Evolutionary conservation across 768 basidiomycete species (phyloP).

Genomic region (Crassisporium funariophilum): DNA sequence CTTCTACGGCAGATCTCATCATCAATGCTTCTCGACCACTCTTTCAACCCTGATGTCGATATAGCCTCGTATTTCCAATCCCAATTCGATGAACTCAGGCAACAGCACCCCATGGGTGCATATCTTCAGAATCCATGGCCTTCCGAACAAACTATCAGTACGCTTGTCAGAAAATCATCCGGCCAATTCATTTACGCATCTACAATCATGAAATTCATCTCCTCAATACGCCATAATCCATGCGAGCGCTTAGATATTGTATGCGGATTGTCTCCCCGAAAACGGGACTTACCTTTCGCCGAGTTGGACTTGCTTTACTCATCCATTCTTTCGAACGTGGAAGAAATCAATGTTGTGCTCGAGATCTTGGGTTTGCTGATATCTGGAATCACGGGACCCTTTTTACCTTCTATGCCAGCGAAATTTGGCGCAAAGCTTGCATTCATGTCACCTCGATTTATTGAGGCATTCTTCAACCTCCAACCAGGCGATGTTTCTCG

Average conservation of each 20-base stretch:
- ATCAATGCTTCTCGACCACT: not conserved
- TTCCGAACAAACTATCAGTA: not conserved
- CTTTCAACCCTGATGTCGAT: not conserved
- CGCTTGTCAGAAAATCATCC: not conserved
- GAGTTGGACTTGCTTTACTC: constrained; percentile 3
- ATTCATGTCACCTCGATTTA: not conserved
- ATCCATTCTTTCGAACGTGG: constrained; percentile 1
- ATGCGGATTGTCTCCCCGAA: not conserved
- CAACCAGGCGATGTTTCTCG: not conserved
- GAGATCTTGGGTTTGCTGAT: not conserved
- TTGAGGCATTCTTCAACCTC: not conserved
- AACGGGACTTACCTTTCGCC: not conserved
- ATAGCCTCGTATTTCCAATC: not conserved
- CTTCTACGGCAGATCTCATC: not conserved
- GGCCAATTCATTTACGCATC: too few relatives aligned
- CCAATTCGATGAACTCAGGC: not conserved
- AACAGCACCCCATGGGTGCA: not conserved
- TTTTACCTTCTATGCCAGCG: too few relatives aligned
- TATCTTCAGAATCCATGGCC: constrained; percentile 1
- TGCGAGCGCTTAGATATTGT: not conserved
- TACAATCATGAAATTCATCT: not conserved
- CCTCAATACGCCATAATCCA: not conserved
- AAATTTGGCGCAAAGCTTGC: not conserved
- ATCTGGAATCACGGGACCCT: not conserved
- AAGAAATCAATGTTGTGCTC: not conserved